phyloP scores from a whole-genome alignment of 805 yeast species.

The Hanseniaspora meyeri region DNA sequence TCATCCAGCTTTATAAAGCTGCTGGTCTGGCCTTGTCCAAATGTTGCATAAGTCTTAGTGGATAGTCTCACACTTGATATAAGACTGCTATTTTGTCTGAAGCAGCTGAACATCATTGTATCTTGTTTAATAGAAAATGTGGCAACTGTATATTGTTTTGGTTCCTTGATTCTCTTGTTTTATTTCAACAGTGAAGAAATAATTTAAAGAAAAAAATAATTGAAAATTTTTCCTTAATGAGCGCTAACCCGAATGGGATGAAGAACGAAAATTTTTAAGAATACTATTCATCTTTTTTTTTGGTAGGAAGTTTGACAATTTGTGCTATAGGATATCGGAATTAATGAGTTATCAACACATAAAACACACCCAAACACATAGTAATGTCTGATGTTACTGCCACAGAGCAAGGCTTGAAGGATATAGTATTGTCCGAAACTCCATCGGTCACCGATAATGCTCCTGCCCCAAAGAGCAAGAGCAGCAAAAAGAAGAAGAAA shows the following conservation, averaged over 20 bases:
- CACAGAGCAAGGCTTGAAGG: not conserved
- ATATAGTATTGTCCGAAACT: not conserved
- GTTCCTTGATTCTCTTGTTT: no score
- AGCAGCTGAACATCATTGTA: not conserved
- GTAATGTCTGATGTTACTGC: not conserved
- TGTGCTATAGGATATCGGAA: not conserved
- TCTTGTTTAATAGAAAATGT: no score
- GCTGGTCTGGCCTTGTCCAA: not conserved
- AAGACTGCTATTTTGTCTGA: not conserved
- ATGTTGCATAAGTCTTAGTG: not conserved
- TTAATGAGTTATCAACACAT: not conserved
- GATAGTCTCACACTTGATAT: not conserved
- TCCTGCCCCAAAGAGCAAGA: constrained; percentile 25
- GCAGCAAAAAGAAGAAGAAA: constrained; percentile 47
- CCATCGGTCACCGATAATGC: not conserved
- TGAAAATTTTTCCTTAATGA: no score
- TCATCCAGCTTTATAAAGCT: not conserved
- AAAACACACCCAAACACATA: not conserved
- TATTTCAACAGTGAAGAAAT: no score
- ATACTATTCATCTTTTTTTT: not conserved
- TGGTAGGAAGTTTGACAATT: not conserved
- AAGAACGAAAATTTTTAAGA: no score
- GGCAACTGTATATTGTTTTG: no score
- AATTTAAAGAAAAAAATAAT: not conserved
- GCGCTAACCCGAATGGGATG: no score